Percentiles rank a stretch among this genome's conserved stretches.
Conservation (phyloP, 805 yeast species). For the Zygoascus biomembranicola region DNA sequence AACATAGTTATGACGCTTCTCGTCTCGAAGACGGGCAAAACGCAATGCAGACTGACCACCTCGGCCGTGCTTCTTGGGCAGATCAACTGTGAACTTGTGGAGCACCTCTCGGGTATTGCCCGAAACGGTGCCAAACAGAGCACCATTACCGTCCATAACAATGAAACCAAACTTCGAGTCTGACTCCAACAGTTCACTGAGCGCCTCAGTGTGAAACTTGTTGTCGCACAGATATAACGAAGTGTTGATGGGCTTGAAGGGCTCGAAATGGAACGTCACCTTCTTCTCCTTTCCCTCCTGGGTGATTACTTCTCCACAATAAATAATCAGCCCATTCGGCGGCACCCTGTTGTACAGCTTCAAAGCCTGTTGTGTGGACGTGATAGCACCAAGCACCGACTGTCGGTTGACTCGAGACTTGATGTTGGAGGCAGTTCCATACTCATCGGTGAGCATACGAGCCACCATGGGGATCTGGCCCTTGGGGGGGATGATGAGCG, state of each 20-base stretch:
- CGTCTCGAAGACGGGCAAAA: conserved; percentile 98
- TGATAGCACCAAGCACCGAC: conserved; percentile 92
- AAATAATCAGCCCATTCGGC: conserved; percentile 87
- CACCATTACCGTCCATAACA: conserved; percentile 99
- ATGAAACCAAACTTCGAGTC: conserved; percentile 97
- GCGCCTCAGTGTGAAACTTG: conserved; percentile 96
- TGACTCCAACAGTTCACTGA: conserved; percentile 85
- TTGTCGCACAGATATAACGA: conserved; percentile 92
- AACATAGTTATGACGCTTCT: conserved; percentile 96
- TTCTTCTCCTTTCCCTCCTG: conserved; percentile 97
- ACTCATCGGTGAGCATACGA: conserved; percentile 94
- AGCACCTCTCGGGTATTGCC: conserved; percentile 96
- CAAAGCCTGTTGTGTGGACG: conserved; percentile 95
- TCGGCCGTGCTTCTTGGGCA: conserved; percentile 99
- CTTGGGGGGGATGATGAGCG: conserved; percentile 89
- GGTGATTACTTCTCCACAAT: conserved; percentile 97
- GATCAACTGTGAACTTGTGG: conserved; percentile 93
- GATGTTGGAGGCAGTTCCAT: conserved; percentile 97
- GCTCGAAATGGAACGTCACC: conserved; percentile 94
- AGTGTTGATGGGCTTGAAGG: conserved; percentile 98
- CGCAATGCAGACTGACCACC: conserved; percentile 99
- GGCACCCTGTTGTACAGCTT: conserved; percentile 87
- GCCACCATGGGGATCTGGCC: conserved; percentile 84
- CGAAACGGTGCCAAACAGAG: conserved; percentile 86
- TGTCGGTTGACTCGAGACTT: conserved; percentile 95